phyloP scores from a whole-genome alignment of 2,329 filamentous ascomycete species.

The Reticulascus tulasneorum region DNA sequence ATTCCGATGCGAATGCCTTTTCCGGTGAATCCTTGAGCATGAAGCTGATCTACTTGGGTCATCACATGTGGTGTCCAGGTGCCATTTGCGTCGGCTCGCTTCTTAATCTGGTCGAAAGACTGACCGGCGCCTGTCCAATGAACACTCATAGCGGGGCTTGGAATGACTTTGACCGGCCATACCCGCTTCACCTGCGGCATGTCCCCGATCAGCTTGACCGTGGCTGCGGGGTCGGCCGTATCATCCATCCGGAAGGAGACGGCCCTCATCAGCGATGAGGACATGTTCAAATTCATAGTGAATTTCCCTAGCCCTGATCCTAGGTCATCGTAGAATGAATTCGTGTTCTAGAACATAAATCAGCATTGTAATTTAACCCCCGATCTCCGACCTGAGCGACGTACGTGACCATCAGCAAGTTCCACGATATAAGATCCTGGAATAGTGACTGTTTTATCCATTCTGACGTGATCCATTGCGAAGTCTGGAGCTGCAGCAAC shows the following conservation, averaged over 20 bases:
- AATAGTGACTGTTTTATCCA: constrained; percentile 22
- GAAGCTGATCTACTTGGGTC: constrained; percentile 53
- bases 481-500: no score
- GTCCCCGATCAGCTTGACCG: constrained; percentile 33
- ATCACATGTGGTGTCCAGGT: constrained; percentile 47
- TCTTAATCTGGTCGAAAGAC: neutral
- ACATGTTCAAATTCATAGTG: constrained; percentile 49
- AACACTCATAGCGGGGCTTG: constrained; percentile 33
- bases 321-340: constrained; percentile 32
- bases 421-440: constrained; percentile 51
- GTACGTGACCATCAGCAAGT: constrained; percentile 44
- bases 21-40: constrained; percentile 42
- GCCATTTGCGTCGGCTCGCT: constrained; percentile 24
- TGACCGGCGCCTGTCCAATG: constrained; percentile 33
- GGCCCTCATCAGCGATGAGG: no score
- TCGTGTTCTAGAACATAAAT: constrained; percentile 28
- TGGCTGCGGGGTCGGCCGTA: constrained; percentile 34
- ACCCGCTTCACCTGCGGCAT: constrained; percentile 43
- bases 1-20: constrained; percentile 49
- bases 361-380: neutral
- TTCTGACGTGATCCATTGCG: no score
- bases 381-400: constrained; percentile 11
- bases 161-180: constrained; percentile 44
- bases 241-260: constrained; percentile 49
- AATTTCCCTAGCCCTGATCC: constrained; percentile 36